Evolutionary conservation across 495 filamentous ascomycete genomes (phyloP).

Genomic region (Annulohypoxylon stygium): DNA sequence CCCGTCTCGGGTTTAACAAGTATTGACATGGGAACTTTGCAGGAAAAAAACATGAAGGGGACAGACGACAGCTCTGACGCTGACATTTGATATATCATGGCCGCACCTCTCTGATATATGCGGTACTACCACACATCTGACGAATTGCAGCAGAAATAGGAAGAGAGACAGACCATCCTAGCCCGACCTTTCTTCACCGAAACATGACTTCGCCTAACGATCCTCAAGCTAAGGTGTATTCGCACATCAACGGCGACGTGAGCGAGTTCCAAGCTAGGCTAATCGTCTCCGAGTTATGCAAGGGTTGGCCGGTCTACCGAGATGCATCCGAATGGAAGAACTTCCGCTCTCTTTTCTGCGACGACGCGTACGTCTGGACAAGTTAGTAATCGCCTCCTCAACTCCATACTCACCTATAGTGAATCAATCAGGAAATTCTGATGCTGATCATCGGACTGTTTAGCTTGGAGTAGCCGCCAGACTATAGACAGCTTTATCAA

Average conservation of each 20-base stretch:
- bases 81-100: neutral
- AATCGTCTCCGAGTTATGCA: constrained; percentile 72
- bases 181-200: neutral
- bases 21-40: neutral
- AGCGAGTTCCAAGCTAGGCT: constrained; percentile 65
- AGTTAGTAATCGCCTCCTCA: constrained; percentile 52
- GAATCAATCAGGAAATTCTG: neutral
- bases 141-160: constrained; percentile 6
- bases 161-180: neutral
- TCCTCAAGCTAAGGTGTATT: constrained; percentile 59
- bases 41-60: neutral
- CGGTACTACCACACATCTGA: neutral
- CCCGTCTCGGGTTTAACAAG: constrained; percentile 9
- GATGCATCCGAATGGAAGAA: constrained; percentile 77
- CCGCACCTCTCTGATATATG: neutral
- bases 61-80: neutral
- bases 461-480: constrained; percentile 69
- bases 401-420: neutral
- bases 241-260: constrained; percentile 69
- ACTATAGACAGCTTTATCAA: constrained; percentile 69
- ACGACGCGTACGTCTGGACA: constrained; percentile 71
- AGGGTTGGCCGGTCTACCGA: constrained; percentile 75
- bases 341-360: constrained; percentile 70
- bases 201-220: constrained; percentile 60
- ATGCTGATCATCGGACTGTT: constrained; percentile 10